phyloP scores from a whole-genome alignment of 495 filamentous ascomycete genomes.

The Neurospora sp. region DNA sequence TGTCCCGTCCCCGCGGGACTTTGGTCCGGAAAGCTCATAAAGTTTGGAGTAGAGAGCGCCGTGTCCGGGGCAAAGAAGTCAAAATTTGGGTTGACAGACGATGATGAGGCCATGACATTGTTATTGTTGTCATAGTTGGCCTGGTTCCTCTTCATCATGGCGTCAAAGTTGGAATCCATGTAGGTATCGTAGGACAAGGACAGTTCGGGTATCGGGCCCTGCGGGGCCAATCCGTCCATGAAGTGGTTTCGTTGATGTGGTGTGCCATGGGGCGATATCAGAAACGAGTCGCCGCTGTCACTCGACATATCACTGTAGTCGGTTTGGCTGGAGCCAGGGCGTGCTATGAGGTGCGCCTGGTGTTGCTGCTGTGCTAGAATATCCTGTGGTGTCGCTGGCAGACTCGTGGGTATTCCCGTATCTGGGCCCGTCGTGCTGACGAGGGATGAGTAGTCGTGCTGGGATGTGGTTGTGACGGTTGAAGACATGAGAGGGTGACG shows the following conservation, averaged over 20 bases:
- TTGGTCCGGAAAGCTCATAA: conserved; percentile 33
- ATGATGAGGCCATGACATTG: conserved; percentile 12
- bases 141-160: conserved; percentile 33
- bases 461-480: conserved; percentile 27
- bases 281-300: conserved; percentile 25
- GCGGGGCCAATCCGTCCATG: conserved; percentile 23
- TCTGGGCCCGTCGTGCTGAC: conserved; percentile 53
- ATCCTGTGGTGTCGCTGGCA: conserved; percentile 42
- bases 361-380: conserved; percentile 62
- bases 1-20: conserved; percentile 25
- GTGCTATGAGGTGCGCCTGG: conserved; percentile 31
- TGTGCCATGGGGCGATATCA: conserved; percentile 38
- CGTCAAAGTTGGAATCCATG: conserved; percentile 27
- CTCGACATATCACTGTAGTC: conserved; percentile 10
- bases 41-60: conserved; percentile 34
- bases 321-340: conserved; percentile 44
- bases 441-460: conserved; percentile 37
- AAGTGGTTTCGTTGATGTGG: conserved; percentile 32
- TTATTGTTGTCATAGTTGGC: conserved; percentile 20
- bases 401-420: conserved; percentile 37
- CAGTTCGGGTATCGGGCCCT: conserved; percentile 20
- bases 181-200: conserved; percentile 31
- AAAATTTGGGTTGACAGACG: conserved; percentile 16
- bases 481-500: conserved; percentile 37
- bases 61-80: conserved; percentile 30